Conservation (phyloP, 768 basidiomycete genomes). For the Pisolithus sp. region DNA sequence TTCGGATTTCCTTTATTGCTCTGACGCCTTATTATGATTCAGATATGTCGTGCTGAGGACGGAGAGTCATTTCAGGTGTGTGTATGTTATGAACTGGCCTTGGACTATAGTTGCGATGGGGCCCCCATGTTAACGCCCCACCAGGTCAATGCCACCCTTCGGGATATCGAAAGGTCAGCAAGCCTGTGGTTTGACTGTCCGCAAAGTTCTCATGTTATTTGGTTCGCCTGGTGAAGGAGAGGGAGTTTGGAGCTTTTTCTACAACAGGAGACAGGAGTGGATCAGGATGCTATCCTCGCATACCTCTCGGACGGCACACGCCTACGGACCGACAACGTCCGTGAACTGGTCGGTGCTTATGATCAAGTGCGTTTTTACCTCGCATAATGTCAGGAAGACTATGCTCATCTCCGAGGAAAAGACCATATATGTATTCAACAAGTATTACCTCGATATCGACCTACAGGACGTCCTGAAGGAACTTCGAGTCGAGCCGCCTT, state of each 20-base stretch:
- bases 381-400: neutral
- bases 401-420: constrained; percentile 18
- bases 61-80: constrained; percentile 54
- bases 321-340: constrained; percentile 61
- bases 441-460: constrained; percentile 67
- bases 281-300: constrained; percentile 62
- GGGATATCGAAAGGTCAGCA: constrained; percentile 70
- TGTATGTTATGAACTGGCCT: no score
- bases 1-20: neutral
- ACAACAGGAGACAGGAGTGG: constrained; percentile 64
- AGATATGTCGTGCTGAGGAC: constrained; percentile 60
- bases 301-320: constrained; percentile 78
- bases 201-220: neutral
- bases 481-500: constrained; percentile 51
- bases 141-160: constrained; percentile 55
- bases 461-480: constrained; percentile 58
- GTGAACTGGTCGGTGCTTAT: constrained; percentile 67
- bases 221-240: constrained; percentile 32
- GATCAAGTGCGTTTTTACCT: constrained; percentile 53
- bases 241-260: constrained; percentile 69
- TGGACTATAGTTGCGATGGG: neutral
- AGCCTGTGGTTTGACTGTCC: neutral
- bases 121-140: neutral
- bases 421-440: constrained; percentile 84
- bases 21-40: constrained; percentile 40